phyloP scores from a whole-genome alignment of 331 rosid genomes.

The Pyrus hybrid region DNA sequence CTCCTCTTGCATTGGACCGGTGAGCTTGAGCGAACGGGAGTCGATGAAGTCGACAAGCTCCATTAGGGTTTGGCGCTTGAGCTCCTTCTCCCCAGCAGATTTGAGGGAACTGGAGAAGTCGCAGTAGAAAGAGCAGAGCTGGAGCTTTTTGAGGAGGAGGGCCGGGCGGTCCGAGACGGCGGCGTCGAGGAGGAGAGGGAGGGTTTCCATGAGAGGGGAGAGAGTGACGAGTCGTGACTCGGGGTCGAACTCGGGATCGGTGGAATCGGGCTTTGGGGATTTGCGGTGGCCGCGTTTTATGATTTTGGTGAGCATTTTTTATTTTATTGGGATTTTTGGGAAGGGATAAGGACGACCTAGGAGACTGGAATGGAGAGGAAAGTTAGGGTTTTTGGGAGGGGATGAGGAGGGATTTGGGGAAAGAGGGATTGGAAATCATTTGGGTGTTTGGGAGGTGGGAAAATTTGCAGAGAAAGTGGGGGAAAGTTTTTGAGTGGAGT shows the following conservation, averaged over 20 bases:
- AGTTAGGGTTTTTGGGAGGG: not conserved
- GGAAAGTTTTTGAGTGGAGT: not conserved
- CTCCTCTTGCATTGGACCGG: constrained; percentile 38
- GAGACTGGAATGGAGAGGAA: not conserved
- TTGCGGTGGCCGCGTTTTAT: constrained; percentile 51
- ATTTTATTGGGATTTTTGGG: not conserved
- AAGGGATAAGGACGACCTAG: not conserved
- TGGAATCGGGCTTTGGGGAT: constrained; percentile 25
- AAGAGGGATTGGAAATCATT: not conserved
- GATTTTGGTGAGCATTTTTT: constrained; percentile 54
- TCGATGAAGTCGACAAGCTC: constrained; percentile 48
- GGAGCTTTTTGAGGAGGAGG: constrained; percentile 44
- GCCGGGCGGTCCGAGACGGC: constrained; percentile 30
- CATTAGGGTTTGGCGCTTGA: constrained; percentile 57
- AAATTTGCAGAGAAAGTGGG: not conserved
- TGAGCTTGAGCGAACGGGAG: constrained; percentile 33
- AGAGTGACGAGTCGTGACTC: constrained; percentile 1
- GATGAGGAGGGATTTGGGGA: not conserved
- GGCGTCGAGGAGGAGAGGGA: constrained; percentile 43
- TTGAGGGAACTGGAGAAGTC: constrained; percentile 39
- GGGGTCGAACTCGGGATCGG: constrained; percentile 23
- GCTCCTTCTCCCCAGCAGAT: constrained; percentile 36
- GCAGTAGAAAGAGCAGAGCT: constrained; percentile 35
- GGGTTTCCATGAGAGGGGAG: constrained; percentile 23
- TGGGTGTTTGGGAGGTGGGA: constrained; percentile 15